Evolutionary conservation across 495 filamentous ascomycete genomes (phyloP).

Genomic region (Trichoderma reesei): DNA sequence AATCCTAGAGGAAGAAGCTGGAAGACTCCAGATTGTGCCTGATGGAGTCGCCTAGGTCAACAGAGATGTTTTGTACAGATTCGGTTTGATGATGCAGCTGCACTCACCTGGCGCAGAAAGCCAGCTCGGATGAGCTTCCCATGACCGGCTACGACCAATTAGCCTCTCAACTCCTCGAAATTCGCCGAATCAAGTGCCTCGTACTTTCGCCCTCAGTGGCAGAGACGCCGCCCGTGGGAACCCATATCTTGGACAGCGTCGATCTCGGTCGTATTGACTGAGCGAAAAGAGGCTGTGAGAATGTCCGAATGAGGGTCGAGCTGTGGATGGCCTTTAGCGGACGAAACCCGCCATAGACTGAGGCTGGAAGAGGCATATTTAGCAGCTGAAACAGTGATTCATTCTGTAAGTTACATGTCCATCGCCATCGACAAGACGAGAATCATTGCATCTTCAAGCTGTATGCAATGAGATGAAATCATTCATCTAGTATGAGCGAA

Average conservation of each 20-base stretch:
- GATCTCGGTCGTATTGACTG: conserved; percentile 1
- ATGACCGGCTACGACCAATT: conserved; percentile 50
- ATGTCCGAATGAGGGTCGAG: neutral
- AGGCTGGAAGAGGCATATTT: neutral
- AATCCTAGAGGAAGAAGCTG: conserved; percentile 87
- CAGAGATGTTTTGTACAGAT: conserved; percentile 10
- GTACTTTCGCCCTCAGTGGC: conserved; percentile 40
- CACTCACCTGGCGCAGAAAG: conserved; percentile 62
- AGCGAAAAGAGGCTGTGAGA: neutral
- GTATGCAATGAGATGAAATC: neutral
- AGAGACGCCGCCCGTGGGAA: conserved; percentile 64
- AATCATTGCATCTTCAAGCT: neutral
- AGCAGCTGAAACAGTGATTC: neutral
- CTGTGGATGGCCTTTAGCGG: neutral
- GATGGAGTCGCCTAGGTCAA: neutral
- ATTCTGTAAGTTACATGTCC: neutral
- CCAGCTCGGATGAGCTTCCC: conserved; percentile 66
- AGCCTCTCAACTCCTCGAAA: no score
- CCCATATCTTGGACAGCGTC: conserved; percentile 60
- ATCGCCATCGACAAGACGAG: neutral
- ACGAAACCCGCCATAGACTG: neutral
- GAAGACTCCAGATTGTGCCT: conserved; percentile 85
- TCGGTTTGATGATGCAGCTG: neutral
- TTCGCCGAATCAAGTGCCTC: conserved; percentile 16
- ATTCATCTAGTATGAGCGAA: neutral